Evolutionary conservation across 2,329 filamentous ascomycete genomes (phyloP), one percentile per base, ranked within the genome.

Genomic region (Xylariaceae sp.): DNA sequence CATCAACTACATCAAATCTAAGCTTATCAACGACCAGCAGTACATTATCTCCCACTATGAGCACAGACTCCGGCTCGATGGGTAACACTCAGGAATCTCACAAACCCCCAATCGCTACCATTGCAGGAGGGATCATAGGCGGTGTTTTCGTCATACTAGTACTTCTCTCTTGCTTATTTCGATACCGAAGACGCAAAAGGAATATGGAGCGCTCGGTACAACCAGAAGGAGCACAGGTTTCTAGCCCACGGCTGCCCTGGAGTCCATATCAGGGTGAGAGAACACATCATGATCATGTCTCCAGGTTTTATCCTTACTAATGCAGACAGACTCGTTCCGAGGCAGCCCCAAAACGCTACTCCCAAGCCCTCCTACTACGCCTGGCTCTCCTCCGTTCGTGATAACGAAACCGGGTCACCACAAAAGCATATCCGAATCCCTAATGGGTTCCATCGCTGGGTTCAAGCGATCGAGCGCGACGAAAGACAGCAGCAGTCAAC

Each of bases 251-350:
- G 9, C 42, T 51, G 19, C 49, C 51, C 2, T 56, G 51, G 51
- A 56, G 56, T 40, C 58, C 53, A 39, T 57, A 51, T 36, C 54
- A 54, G 18, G 51, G 58, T 56, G 1, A 42, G 52, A 31, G 10
- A 14, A 17, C 9, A 27, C 22, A 3, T 22, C n/a, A 15, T 39
- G 12, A 18, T 18, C 19, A 6, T 2, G 9, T 19, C 31, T 31
- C 2, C 11, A 19, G 5, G 7, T 1, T 41, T 2, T n/a, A 14
- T 42, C 32, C 15, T n/a, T n/a, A 18, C 33, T 42, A 11, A 39
- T 54, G 18, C 42, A 33, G 7, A 19, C 38, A 58, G 54, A 57
- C 15, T 42, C 51, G 11, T 50, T 47, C 43, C 12, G 19, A 18
- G 18, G 30, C 18, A 51, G 44, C 33, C 36, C 48, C 2, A 30